Conservation (phyloP, 345 rosid genomes). For the Passiflora organensis region DNA sequence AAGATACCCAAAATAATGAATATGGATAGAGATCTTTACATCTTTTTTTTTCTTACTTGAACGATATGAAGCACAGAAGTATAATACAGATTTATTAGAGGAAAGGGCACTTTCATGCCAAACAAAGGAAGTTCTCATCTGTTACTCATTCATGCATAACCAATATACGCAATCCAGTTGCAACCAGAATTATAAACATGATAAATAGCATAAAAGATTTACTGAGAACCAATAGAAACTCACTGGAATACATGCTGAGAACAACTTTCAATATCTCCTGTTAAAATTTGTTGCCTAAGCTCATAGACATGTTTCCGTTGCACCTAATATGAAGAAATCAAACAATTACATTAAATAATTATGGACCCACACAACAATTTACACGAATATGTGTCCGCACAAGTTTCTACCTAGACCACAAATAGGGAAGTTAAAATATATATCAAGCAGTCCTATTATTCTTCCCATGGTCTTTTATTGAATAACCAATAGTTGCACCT, state of each 20-base stretch:
- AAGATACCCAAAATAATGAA: neutral
- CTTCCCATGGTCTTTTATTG: neutral
- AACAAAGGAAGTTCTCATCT: too few relatives aligned
- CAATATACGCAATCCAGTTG: neutral
- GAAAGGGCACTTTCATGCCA: too few relatives aligned
- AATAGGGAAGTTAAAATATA: too few relatives aligned
- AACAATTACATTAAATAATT: neutral
- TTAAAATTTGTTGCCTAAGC: conserved; percentile 74
- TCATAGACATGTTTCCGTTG: conserved; percentile 96
- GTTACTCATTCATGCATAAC: too few relatives aligned
- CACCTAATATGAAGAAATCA: conserved; percentile 43
- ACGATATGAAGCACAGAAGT: neutral
- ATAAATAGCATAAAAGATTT: neutral
- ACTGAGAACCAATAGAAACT: conserved; percentile 21
- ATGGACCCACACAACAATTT: neutral
- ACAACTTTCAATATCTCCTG: conserved; percentile 80
- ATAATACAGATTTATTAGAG: neutral
- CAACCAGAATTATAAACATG: too few relatives aligned
- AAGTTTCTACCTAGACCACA: too few relatives aligned
- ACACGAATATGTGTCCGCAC: neutral
- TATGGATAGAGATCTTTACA: neutral
- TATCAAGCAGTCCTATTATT: neutral
- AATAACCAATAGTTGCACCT: neutral
- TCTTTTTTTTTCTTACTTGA: neutral
- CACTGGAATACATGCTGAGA: conserved; percentile 77